A percentile compares a stretch with the other conserved stretches of the same genome.
Conservation (phyloP, 2,329 filamentous ascomycete genomes). For the Penicillium sp. region DNA sequence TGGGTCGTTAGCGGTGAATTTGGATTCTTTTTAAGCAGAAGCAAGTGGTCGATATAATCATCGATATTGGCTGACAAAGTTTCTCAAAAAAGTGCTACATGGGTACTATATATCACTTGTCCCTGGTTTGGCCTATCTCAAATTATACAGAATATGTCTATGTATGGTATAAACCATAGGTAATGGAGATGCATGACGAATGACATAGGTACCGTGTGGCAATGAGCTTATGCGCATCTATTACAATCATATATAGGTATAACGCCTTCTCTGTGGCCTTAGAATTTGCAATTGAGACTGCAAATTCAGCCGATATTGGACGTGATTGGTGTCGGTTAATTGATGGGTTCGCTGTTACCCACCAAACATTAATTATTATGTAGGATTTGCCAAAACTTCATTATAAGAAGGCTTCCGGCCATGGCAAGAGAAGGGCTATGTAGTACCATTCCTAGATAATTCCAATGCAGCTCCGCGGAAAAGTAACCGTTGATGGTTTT, state of each 20-base stretch:
- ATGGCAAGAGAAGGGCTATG: not conserved
- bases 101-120: not conserved
- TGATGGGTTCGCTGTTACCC: not conserved
- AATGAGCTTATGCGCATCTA: not conserved
- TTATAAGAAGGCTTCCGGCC: not conserved
- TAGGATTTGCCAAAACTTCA: not conserved
- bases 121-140: not conserved
- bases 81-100: not conserved
- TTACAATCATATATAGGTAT: not conserved
- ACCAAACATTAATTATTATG: not conserved
- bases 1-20: not conserved
- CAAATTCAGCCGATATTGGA: not conserved
- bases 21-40: not conserved
- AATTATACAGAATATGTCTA: not conserved
- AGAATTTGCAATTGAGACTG: not conserved
- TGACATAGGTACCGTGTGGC: not conserved
- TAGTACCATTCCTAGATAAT: not conserved
- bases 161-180: not conserved
- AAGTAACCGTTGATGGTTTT: not conserved
- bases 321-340: not conserved
- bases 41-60: not conserved
- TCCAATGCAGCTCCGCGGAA: not conserved
- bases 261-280: not conserved
- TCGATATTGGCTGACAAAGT: too few relatives aligned
- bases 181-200: too few relatives aligned